These are phyloP conservation scores for Aspergillus ochraceus DNA, from an alignment of 2,329 filamentous ascomycete species.

Conservation along the genomic window DNA sequence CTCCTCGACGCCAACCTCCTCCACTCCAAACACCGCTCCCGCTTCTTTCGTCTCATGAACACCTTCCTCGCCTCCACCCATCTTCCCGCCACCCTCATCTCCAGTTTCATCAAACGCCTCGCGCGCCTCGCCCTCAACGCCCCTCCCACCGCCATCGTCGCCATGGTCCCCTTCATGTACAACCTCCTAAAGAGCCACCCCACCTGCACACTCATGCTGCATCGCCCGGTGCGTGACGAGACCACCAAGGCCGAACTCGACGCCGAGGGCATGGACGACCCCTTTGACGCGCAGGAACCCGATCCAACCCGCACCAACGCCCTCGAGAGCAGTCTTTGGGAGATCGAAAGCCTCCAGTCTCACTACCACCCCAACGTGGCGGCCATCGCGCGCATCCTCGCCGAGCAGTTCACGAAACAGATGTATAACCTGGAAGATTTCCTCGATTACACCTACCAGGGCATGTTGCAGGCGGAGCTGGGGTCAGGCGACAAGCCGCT, in stretches of 20 bases:
- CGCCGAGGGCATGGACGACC: constrained; percentile 66
- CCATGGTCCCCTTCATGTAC: constrained; percentile 89
- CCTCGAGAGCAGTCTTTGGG: constrained; percentile 93
- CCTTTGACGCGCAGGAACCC: constrained; percentile 71
- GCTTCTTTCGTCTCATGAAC: constrained; percentile 89
- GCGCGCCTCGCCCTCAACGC: constrained; percentile 81
- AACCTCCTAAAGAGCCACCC: constrained; percentile 91
- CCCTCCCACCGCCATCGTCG: constrained; percentile 85
- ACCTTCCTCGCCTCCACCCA: constrained; percentile 90
- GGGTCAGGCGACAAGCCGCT: constrained; percentile 64
- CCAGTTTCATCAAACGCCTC: constrained; percentile 95
- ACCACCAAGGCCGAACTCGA: constrained; percentile 62
- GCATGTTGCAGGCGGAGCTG: constrained; percentile 78
- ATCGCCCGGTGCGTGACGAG: constrained; percentile 66
- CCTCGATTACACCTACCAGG: constrained; percentile 82
- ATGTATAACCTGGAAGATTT: constrained; percentile 97
- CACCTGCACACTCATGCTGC: constrained; percentile 92
- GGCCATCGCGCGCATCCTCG: constrained; percentile 87
- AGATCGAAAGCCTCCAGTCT: constrained; percentile 82
- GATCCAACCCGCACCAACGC: constrained; percentile 85
- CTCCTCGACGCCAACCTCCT: constrained; percentile 81
- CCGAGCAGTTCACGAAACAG: constrained; percentile 95
- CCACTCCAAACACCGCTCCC: constrained; percentile 90
- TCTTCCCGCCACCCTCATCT: constrained; percentile 84
- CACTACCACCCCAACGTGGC: constrained; percentile 98